Percentiles rank a stretch among this genome's conserved stretches.
phyloP scores from a whole-genome alignment of 176 grass and related monocot genomes.

The Carex scoparia region DNA sequence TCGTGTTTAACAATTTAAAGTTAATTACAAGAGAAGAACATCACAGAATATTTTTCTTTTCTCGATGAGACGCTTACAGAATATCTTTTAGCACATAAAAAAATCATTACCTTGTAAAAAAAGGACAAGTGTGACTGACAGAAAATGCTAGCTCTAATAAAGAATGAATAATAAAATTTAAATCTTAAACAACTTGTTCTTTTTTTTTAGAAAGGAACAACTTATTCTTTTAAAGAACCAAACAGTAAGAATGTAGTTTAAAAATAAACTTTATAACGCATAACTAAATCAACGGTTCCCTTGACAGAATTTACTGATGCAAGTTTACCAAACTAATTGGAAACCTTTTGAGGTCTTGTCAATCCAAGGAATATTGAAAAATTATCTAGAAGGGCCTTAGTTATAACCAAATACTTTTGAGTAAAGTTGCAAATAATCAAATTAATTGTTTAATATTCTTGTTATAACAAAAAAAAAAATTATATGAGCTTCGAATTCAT shows the following conservation, averaged over 20 bases:
- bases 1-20: no score
- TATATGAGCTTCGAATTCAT: no score
- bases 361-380: neutral
- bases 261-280: neutral
- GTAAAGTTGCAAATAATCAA: no score
- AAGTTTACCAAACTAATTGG: neutral
- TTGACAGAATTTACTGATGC: neutral
- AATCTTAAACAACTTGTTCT: neutral
- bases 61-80: constrained; percentile 2
- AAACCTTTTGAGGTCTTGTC: neutral
- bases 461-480: no score
- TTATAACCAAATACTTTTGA: neutral
- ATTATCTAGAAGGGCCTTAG: neutral
- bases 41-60: constrained; percentile 6
- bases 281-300: neutral
- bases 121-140: neutral
- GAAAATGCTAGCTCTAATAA: neutral
- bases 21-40: neutral
- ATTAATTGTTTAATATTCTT: no score
- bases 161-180: neutral
- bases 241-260: neutral
- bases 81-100: neutral
- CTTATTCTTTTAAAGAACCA: neutral
- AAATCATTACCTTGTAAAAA: neutral
- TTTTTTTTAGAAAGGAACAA: neutral